These are phyloP conservation scores for Bruguiera hainesii DNA, from an alignment of 441 rosid genomes.

Conservation along the genomic window DNA sequence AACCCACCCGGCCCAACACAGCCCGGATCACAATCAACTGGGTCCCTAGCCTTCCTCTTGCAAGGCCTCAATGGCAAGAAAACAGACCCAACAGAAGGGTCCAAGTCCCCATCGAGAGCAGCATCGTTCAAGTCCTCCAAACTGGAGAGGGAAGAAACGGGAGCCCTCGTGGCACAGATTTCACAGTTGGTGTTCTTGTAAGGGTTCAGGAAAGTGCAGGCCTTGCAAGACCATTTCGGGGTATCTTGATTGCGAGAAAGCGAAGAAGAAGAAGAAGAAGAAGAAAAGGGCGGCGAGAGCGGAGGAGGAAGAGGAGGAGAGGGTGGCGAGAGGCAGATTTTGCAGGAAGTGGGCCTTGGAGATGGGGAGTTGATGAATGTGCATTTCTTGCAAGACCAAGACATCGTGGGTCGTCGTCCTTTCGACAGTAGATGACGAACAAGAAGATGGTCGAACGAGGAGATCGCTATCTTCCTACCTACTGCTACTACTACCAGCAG, in stretches of 20 bases:
- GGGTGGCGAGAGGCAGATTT: slow-evolving; percentile 52
- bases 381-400: slow-evolving; percentile 84
- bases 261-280: slow-evolving; percentile 21
- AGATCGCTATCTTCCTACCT: too few relatives aligned
- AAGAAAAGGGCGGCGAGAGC: slow-evolving; percentile 28
- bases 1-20: slow-evolving; percentile 15
- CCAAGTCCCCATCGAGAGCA: slow-evolving; percentile 35
- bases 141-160: slow-evolving; percentile 38
- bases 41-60: slow-evolving; percentile 53
- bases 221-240: slow-evolving; percentile 80
- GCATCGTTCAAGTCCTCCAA: slow-evolving; percentile 53
- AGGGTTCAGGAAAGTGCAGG: slow-evolving; percentile 82
- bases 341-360: slow-evolving; percentile 52
- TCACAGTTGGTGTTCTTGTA: slow-evolving; percentile 64
- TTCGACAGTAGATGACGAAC: too few relatives aligned
- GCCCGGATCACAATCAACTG: slow-evolving; percentile 21
- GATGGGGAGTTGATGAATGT: slow-evolving; percentile 83
- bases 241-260: slow-evolving; percentile 12
- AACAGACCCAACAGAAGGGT: slow-evolving; percentile 75
- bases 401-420: slow-evolving; percentile 4
- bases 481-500: too few relatives aligned
- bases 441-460: too few relatives aligned
- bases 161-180: slow-evolving; percentile 57
- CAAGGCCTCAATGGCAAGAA: slow-evolving; percentile 72
- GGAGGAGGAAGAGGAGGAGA: slow-evolving; percentile 35